phyloP scores from a whole-genome alignment of 768 basidiomycete genomes.

The Tylopilus vinaceipallidus region DNA sequence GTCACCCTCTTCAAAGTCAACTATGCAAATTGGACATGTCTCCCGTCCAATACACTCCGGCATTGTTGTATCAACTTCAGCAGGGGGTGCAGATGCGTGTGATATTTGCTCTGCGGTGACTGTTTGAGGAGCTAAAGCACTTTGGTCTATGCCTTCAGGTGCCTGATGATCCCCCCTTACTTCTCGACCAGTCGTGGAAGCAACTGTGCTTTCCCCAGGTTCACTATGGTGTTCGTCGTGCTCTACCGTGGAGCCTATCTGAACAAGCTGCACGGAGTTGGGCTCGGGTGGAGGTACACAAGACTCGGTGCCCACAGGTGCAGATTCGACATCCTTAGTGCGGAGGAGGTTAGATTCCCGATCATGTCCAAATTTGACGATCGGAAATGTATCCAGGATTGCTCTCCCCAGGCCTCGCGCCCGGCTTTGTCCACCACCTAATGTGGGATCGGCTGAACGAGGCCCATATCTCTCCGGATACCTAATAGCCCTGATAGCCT shows the following conservation, averaged over 20 bases:
- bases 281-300: neutral
- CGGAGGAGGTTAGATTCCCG: slow-evolving; percentile 8
- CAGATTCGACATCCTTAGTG: slow-evolving; percentile 35
- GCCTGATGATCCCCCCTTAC: neutral
- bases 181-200: neutral
- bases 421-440: slow-evolving; percentile 53
- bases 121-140: neutral
- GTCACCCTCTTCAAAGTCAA: slow-evolving; percentile 93
- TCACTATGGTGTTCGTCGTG: neutral
- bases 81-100: neutral
- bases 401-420: slow-evolving; percentile 87
- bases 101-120: neutral
- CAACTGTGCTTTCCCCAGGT: neutral
- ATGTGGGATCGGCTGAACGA: slow-evolving; percentile 39
- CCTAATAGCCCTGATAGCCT: slow-evolving; percentile 82
- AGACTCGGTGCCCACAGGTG: neutral
- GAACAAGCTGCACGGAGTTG: slow-evolving; percentile 12
- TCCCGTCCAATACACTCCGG: slow-evolving; percentile 74
- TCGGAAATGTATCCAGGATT: slow-evolving; percentile 92
- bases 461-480: slow-evolving; percentile 93
- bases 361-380: slow-evolving; percentile 74
- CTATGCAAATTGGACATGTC: slow-evolving; percentile 93
- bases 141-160: slow-evolving; percentile 8
- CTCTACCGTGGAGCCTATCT: neutral
- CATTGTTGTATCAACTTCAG: slow-evolving; percentile 40